Evolutionary conservation across 176 grass and related monocot species (phyloP).

Genomic region (Triticum timopheevii): DNA sequence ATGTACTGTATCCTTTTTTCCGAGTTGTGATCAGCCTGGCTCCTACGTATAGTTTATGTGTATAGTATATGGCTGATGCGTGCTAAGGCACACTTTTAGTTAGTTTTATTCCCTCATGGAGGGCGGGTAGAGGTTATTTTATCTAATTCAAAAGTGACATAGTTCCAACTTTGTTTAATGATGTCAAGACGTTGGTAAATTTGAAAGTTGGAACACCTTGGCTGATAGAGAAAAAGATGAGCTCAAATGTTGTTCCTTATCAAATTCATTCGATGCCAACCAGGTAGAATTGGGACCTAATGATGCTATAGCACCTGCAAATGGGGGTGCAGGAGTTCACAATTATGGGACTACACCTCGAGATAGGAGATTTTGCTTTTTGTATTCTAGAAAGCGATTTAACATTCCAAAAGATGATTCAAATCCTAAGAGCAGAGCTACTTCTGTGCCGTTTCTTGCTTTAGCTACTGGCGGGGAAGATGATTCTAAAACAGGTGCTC

Average conservation of each 20-base stretch:
- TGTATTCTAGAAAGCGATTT: constrained; percentile 78
- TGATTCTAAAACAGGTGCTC: constrained; percentile 28
- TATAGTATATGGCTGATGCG: too few relatives aligned
- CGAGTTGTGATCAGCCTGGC: too few relatives aligned
- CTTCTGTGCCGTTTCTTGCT: constrained; percentile 27
- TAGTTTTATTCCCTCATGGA: too few relatives aligned
- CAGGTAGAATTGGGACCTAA: too few relatives aligned
- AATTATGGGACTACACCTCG: constrained; percentile 19
- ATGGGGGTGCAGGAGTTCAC: constrained; percentile 16
- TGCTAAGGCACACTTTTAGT: background rate
- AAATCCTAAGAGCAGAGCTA: background rate
- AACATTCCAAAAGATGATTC: constrained; percentile 29
- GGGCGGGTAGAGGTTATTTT: too few relatives aligned
- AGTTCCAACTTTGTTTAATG: too few relatives aligned
- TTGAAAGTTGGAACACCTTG: too few relatives aligned
- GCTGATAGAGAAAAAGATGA: too few relatives aligned
- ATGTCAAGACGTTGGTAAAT: too few relatives aligned
- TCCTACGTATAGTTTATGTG: too few relatives aligned
- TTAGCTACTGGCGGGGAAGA: background rate
- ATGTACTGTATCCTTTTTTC: too few relatives aligned
- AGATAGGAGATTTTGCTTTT: constrained; percentile 50
- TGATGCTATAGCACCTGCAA: constrained; percentile 11
- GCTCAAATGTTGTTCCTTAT: constrained; percentile 11
- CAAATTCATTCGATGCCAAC: constrained; percentile 1
- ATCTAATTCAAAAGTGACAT: too few relatives aligned